Base-by-base conservation (phyloP, 129 eudicot species). In the Pittosporum tobira region DNA sequence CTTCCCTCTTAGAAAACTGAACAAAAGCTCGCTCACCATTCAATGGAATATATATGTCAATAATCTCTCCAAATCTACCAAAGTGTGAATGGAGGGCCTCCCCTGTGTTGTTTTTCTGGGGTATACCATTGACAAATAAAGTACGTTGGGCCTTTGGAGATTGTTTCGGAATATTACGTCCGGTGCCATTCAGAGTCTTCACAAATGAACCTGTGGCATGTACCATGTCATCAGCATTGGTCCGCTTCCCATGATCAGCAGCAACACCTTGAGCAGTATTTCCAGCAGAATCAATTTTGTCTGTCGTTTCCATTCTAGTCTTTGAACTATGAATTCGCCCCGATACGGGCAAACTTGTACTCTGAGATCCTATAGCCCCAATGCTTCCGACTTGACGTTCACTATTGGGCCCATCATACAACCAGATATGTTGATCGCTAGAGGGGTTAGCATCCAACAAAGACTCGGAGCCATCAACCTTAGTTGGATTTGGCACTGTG, bases 1-100 rank as follows among this genome's bases (percentile, higher is more conserved):
- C 99, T 75, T 87, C 96, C 72, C 96, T 79, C 75, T 71, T 87
- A 22, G 91, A 91, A 68, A 87, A 91, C 70, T 91, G 99, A 59
- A 91, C 94, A 87, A 91, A 91, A 47, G 99, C 99, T 53, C 88
- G 83, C 61, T 91, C 94, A 38, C 70, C 71, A 60, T 84, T 71
- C 45, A 57, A 6, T 13, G 99, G 99, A 25, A 84, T 87, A 62
- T 70, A 71, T 16, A 91, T 75, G 68, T 91, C 84, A 54, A 91
- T 60, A 46, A 91, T 91, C 74, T 91, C 83, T 44, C 99, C 99
- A 61, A 91, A 91, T 73, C 81, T 91, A 54, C 67, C 68, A 72
- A 91, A 91, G 84, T 91, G 99, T 58, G 88, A 76, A 59, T 83
- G 77, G 59, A 91, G 88, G 45, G 74, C 54, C 51, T 87, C 99